Conservation (phyloP, 768 basidiomycete species). For the Fomitopsis pulvina region DNA sequence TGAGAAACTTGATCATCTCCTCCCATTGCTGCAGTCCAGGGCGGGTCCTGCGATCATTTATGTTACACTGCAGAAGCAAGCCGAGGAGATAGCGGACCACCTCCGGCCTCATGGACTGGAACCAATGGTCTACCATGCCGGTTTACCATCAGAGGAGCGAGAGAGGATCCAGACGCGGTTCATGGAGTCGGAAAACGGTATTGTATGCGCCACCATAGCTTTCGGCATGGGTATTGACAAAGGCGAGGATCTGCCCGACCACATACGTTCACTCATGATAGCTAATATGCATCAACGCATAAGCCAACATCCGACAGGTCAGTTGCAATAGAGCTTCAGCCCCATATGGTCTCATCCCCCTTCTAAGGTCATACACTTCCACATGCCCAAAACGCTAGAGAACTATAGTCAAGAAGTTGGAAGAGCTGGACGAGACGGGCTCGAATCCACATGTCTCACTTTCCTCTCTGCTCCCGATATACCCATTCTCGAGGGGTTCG, state of each 20-base stretch:
- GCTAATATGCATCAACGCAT: neutral
- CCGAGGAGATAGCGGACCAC: conserved; percentile 28
- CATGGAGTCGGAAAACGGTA: conserved; percentile 31
- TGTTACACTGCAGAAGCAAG: conserved; percentile 37
- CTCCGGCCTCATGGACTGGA: conserved; percentile 24
- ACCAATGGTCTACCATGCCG: conserved; percentile 37
- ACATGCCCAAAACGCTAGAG: conserved; percentile 41
- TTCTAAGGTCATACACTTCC: conserved; percentile 32
- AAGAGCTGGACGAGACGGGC: conserved; percentile 35
- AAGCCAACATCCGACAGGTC: conserved; percentile 31
- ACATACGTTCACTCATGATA: neutral
- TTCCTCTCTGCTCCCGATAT: conserved; percentile 38
- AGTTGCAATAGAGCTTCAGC: neutral
- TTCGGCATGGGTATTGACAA: conserved; percentile 44
- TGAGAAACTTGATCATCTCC: conserved; percentile 30
- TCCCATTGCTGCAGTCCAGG: conserved; percentile 29
- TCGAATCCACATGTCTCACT: conserved; percentile 38
- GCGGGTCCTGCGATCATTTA: conserved; percentile 40
- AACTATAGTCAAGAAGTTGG: conserved; percentile 42
- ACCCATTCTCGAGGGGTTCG: conserved; percentile 41
- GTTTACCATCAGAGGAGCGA: conserved; percentile 29
- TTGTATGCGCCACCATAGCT: conserved; percentile 39
- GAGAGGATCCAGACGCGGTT: conserved; percentile 31
- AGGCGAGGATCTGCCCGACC: conserved; percentile 10
- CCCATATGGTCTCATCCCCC: neutral